phyloP scores from a whole-genome alignment of 257 asterid genomes.

The Leptodermis oblonga region DNA sequence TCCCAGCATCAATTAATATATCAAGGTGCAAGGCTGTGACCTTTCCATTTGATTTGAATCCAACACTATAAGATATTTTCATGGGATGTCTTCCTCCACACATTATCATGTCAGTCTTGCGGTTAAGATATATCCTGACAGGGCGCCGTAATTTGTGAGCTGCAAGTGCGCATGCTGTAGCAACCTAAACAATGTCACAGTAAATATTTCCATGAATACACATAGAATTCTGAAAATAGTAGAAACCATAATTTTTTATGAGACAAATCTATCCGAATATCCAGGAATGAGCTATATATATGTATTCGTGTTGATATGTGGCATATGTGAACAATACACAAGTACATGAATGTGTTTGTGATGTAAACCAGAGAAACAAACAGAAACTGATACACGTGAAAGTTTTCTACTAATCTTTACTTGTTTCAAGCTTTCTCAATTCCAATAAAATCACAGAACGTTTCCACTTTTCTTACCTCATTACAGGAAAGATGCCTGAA shows the following conservation, averaged over 20 bases:
- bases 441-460: background rate
- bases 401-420: background rate
- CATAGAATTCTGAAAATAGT: background rate
- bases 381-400: background rate
- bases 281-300: background rate
- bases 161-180: constrained; percentile 76
- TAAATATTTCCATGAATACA: constrained; percentile 3
- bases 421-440: background rate
- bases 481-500: background rate
- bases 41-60: constrained; percentile 63
- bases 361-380: background rate
- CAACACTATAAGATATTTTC: constrained; percentile 63
- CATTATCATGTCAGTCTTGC: constrained; percentile 64
- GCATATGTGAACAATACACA: background rate
- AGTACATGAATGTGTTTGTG: background rate
- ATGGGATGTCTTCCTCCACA: constrained; percentile 79
- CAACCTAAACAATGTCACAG: constrained; percentile 32
- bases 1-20: constrained; percentile 60
- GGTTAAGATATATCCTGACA: constrained; percentile 55
- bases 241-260: background rate
- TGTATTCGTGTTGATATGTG: background rate
- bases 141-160: constrained; percentile 66
- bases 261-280: background rate
- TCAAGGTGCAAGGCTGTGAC: constrained; percentile 68
- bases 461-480: background rate